These are phyloP conservation scores for Jacaranda copaia DNA, from an alignment of 257 asterid genomes.

Conservation along the genomic window DNA sequence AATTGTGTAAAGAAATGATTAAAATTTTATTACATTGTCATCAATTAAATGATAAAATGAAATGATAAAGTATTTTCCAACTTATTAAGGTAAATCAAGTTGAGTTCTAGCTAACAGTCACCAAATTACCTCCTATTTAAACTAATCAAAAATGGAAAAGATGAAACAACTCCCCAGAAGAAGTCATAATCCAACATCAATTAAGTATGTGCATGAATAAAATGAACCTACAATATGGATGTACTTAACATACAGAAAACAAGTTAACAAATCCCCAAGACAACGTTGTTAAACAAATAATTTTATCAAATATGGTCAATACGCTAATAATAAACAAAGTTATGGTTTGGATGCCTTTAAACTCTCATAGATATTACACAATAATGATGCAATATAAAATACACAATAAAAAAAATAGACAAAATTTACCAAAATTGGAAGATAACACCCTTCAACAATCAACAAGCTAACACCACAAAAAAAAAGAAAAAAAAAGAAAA, in stretches of 20 bases:
- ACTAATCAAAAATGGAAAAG: not conserved
- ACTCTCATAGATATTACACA: not conserved
- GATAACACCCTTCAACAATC: not conserved
- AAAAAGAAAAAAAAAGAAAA: no score
- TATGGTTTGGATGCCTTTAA: no score
- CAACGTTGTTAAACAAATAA: not conserved
- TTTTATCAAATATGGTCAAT: not conserved
- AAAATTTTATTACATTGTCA: not conserved
- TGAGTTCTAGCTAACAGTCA: not conserved
- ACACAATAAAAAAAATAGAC: not conserved
- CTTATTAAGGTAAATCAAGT: not conserved
- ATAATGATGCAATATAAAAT: no score
- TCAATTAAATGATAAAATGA: not conserved
- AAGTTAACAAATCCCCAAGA: not conserved
- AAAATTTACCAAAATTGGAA: not conserved
- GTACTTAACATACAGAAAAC: not conserved
- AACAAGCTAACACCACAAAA: not conserved
- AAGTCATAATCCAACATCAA: not conserved
- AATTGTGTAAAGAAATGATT: not conserved
- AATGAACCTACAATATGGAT: not conserved
- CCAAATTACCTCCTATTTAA: not conserved
- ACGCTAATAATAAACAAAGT: not conserved
- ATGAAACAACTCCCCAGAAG: not conserved
- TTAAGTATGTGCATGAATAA: not conserved
- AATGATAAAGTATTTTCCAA: not conserved